A percentile compares a stretch with the other conserved stretches of the same genome.
Evolutionary conservation across 805 yeast species (phyloP).

Genomic region (Barnettozyma sp.): DNA sequence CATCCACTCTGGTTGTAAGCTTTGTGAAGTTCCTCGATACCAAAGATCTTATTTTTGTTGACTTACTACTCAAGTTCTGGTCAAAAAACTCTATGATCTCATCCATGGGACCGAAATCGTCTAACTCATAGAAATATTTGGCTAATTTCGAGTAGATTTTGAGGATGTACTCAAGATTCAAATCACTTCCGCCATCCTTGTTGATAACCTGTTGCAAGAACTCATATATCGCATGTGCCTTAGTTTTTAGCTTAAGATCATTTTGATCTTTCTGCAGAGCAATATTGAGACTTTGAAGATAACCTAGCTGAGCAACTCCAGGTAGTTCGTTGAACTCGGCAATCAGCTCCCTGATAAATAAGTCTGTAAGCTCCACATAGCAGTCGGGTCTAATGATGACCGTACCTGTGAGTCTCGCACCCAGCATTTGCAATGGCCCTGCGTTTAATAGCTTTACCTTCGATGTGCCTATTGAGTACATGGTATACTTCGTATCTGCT

Average conservation of each 20-base stretch:
- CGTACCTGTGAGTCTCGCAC: conserved; percentile 27
- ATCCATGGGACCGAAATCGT: conserved; percentile 31
- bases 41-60: conserved; percentile 52
- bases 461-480: conserved; percentile 31
- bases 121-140: conserved; percentile 12
- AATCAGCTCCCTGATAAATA: conserved; percentile 14
- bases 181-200: conserved; percentile 3
- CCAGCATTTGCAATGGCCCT: conserved; percentile 34
- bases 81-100: conserved; percentile 43
- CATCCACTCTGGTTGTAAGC: conserved; percentile 31
- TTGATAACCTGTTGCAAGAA: conserved; percentile 1
- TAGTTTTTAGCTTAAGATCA: conserved; percentile 3
- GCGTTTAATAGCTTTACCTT: conserved; percentile 31
- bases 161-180: conserved; percentile 13
- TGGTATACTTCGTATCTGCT: conserved; percentile 23
- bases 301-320: conserved; percentile 11
- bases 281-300: conserved; percentile 16
- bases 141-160: conserved; percentile 23
- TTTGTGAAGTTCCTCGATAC: conserved; percentile 61
- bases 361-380: conserved; percentile 9
- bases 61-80: conserved; percentile 37
- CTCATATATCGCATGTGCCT: background rate
- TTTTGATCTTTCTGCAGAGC: conserved; percentile 19
- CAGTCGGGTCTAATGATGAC: conserved; percentile 25
- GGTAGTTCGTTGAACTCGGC: conserved; percentile 11